Conservation (phyloP, 2,329 filamentous ascomycete genomes). For the Fusarium odoratissimum region DNA sequence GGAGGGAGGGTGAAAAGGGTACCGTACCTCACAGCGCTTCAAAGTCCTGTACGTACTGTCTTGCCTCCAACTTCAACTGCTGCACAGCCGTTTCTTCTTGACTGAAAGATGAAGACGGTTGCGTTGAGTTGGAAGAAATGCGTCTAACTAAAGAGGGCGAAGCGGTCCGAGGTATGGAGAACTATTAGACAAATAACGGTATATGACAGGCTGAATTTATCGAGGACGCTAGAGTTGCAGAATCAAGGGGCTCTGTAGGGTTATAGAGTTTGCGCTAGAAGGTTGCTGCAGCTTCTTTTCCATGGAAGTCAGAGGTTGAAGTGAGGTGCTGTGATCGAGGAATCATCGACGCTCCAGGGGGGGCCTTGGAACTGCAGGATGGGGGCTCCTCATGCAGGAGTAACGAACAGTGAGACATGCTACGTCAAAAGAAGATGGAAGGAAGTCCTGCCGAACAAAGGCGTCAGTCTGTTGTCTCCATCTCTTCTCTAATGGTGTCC, state of each 20-base stretch:
- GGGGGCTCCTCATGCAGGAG: constrained; percentile 19
- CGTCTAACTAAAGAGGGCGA: background rate
- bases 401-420: constrained; percentile 21
- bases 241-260: constrained; percentile 14
- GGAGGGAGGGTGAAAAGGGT: background rate
- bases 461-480: background rate
- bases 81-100: constrained; percentile 6
- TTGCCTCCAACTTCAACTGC: background rate
- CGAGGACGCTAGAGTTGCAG: background rate
- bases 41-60: background rate
- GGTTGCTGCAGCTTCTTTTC: constrained; percentile 32
- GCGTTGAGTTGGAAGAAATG: background rate
- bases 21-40: background rate
- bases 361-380: background rate
- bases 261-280: constrained; percentile 44
- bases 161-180: background rate
- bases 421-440: constrained; percentile 33
- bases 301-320: background rate
- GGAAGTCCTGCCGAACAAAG: constrained; percentile 16
- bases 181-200: background rate
- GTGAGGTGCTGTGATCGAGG: constrained; percentile 3
- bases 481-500: constrained; percentile 23
- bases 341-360: constrained; percentile 22
- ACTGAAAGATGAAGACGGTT: background rate
- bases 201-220: constrained; percentile 19